Conservation (phyloP, 495 filamentous ascomycete genomes). For the Trichocladium uniseriatum region DNA sequence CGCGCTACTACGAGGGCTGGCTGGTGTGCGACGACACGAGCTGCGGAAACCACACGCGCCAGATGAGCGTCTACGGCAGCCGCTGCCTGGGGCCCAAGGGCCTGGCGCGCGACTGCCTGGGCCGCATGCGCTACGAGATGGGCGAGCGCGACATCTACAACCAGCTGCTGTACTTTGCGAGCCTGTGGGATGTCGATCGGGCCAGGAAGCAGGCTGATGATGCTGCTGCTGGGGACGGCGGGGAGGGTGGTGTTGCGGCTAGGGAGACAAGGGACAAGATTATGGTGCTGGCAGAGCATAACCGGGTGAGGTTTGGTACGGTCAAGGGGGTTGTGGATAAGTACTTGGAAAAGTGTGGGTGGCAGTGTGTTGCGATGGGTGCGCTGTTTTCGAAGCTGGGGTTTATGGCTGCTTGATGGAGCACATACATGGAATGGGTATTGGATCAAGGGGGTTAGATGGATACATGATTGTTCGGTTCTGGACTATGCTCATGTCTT, state of each 20-base stretch:
- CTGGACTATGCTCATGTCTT: background rate
- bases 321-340: conserved; percentile 68
- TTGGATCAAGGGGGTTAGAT: background rate
- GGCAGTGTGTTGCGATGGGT: conserved; percentile 96
- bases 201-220: conserved; percentile 40
- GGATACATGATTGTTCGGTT: background rate
- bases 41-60: conserved; percentile 80
- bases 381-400: conserved; percentile 61
- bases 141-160: conserved; percentile 87
- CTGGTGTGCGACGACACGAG: conserved; percentile 79
- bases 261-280: conserved; percentile 43
- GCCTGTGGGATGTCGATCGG: conserved; percentile 84
- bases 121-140: conserved; percentile 80
- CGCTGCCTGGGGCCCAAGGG: conserved; percentile 82
- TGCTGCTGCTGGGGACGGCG: conserved; percentile 20
- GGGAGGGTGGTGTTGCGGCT: conserved; percentile 33
- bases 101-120: conserved; percentile 71
- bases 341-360: conserved; percentile 87
- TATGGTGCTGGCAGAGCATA: conserved; percentile 65
- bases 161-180: conserved; percentile 80
- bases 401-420: conserved; percentile 26
- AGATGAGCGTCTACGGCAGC: conserved; percentile 85
- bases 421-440: no score
- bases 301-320: conserved; percentile 65
- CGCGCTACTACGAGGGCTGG: conserved; percentile 86